A percentile compares a stretch with the other conserved stretches of the same genome.
Evolutionary conservation across 1,139 yeast genomes (phyloP).

Genomic region (Pichia sp.): DNA sequence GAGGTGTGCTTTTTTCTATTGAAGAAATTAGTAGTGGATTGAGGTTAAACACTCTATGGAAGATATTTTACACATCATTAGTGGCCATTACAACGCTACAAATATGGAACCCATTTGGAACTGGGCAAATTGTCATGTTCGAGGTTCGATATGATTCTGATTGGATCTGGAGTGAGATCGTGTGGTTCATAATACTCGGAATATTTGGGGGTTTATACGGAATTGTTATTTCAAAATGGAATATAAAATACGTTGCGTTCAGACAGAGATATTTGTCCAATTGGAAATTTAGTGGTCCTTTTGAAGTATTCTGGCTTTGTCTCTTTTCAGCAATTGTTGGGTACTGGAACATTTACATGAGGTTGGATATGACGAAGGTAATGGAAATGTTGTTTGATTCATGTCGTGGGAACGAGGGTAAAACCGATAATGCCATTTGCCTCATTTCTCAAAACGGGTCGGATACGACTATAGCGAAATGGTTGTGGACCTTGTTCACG

Average conservation of each 20-base stretch:
- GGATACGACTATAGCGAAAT: not conserved
- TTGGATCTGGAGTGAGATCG: constrained; percentile 86
- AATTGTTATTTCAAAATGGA: constrained; percentile 70
- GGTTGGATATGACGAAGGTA: constrained; percentile 89
- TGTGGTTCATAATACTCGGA: constrained; percentile 75
- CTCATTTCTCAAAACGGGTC: constrained; percentile 6
- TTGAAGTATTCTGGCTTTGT: constrained; percentile 69
- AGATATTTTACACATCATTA: constrained; percentile 84
- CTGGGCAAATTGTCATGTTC: constrained; percentile 90
- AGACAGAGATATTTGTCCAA: constrained; percentile 62
- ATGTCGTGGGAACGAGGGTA: constrained; percentile 39
- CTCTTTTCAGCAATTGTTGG: constrained; percentile 70
- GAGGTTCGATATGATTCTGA: constrained; percentile 79
- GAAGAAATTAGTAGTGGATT: constrained; percentile 75
- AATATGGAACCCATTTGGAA: constrained; percentile 80
- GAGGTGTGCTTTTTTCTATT: constrained; percentile 64
- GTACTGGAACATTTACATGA: constrained; percentile 76
- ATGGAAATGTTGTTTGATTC: constrained; percentile 89
- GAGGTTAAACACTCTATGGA: constrained; percentile 80
- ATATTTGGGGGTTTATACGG: constrained; percentile 92
- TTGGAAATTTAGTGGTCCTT: constrained; percentile 32
- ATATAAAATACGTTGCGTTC: constrained; percentile 73
- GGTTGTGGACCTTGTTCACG: constrained; percentile 37
- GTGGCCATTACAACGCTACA: constrained; percentile 80
- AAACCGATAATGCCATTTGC: constrained; percentile 44